Conservation (phyloP, 371 early-diverging fungal species). For the Catenaria anguillulae region DNA sequence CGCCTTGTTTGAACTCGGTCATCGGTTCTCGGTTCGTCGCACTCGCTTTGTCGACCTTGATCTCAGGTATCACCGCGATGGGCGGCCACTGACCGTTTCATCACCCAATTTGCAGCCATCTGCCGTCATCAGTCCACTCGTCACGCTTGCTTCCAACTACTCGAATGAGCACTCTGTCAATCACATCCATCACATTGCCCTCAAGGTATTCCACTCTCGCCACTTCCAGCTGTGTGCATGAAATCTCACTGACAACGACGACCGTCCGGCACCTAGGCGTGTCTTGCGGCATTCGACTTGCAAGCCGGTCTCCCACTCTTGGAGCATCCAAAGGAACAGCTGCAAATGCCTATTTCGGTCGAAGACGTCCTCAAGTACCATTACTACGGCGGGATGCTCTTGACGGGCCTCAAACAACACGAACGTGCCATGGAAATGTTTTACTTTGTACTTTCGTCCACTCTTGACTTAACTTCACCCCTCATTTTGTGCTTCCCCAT, state of each 20-base stretch:
- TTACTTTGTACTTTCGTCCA: conserved; percentile 33
- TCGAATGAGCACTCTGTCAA: background rate
- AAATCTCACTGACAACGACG: too few relatives aligned
- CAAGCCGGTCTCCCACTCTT: conserved; percentile 38
- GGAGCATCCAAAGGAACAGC: conserved; percentile 35
- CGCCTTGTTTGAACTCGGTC: background rate
- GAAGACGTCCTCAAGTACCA: conserved; percentile 48
- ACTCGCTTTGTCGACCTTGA: too few relatives aligned
- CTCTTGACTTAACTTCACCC: background rate
- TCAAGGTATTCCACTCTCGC: background rate
- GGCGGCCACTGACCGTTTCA: too few relatives aligned
- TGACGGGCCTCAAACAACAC: conserved; percentile 46
- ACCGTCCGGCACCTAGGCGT: conserved; percentile 31
- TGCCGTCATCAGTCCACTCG: background rate
- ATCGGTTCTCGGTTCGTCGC: background rate
- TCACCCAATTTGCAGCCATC: background rate
- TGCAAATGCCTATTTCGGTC: conserved; percentile 22
- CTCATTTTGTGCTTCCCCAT: too few relatives aligned
- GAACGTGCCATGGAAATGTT: conserved; percentile 49
- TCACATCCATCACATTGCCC: background rate
- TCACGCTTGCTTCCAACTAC: background rate
- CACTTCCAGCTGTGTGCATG: too few relatives aligned
- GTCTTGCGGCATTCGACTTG: conserved; percentile 44
- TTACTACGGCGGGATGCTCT: conserved; percentile 63
- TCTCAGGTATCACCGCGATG: background rate